Base-by-base conservation (phyloP, 176 grass and related monocot species). In the Poa pratensis region DNA sequence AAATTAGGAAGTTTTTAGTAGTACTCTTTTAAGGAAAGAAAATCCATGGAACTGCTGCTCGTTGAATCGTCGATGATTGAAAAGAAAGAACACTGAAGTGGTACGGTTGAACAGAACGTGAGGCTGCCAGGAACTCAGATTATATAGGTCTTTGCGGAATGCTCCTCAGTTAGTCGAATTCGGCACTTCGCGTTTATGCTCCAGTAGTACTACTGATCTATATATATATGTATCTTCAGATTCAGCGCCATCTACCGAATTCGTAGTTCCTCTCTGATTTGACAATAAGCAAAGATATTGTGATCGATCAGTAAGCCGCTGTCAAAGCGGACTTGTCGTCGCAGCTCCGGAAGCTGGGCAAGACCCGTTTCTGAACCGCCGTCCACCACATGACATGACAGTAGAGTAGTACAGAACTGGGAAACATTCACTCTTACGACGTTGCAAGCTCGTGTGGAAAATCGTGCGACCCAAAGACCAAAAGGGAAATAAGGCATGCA, bases 301-400 rank as follows among this genome's bases (percentile, higher is more conserved):
- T 16, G 23, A 66, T 54, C 22, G 63, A 67, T 64, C 17, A 40
- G 62, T 28, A 40, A 16, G 26, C 39, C 14, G 7, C 69, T 32
- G 52, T 17, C 23, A 70, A 46, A 20, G 6, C 18, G 22, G 18
- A 40, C 6, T n/a, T 16, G 67, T 14, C 48, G 50, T 75, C 24
- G 24, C 46, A 77, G 54, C 20, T 9, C 34, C 67, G 77, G 77
- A 81, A 66, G 61, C 60, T 24, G 17, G 16, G 61, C 16, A 26
- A 71, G 78, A 77, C 30, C 78, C 72, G 72, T 86, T 43, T 86
- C 60, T 45, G 18, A 82, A 43, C 30, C 22, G 60, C 68, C 32
- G 34, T 81, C 48, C 53, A 23, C 81, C 54, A 43, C 55, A 22
- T 69, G 54, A 42, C 69, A 65, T 55, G 78, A 75, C 68, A 71